Conservation (phyloP, 345 rosid species). For the Raphanus raphanistrum region DNA sequence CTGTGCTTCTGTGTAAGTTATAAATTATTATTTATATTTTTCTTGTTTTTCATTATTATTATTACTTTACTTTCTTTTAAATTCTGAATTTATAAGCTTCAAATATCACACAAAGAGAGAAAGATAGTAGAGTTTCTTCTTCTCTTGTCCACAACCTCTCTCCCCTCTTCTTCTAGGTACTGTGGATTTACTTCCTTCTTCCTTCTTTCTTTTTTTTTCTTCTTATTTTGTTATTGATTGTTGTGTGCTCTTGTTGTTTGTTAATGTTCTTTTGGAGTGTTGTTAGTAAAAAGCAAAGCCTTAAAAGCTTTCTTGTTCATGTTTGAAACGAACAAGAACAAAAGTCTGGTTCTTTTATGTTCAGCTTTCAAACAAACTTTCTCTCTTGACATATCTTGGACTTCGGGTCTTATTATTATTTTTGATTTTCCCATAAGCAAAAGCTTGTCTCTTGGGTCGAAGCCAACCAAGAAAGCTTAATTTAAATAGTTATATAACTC, state of each 20-base stretch:
- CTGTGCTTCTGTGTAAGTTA: not conserved
- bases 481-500: not conserved
- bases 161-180: constrained; percentile 23
- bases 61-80: not conserved
- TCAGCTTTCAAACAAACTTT: constrained; percentile 18
- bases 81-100: constrained; percentile 16
- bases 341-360: constrained; percentile 38
- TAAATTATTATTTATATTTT: not conserved
- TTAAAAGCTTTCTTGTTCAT: constrained; percentile 28
- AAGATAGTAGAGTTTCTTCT: constrained; percentile 43
- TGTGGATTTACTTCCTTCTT: constrained; percentile 28
- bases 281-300: constrained; percentile 46
- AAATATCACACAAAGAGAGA: constrained; percentile 26
- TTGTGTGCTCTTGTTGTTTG: constrained; percentile 21
- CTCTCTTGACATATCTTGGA: constrained; percentile 20
- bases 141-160: constrained; percentile 36
- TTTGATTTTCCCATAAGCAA: constrained; percentile 15
- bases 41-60: not conserved
- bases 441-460: constrained; percentile 64
- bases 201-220: not conserved
- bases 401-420: constrained; percentile 29
- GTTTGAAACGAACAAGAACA: constrained; percentile 34
- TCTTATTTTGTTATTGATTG: constrained; percentile 13
- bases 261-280: constrained; percentile 35
- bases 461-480: constrained; percentile 45